Percentiles rank a stretch among this genome's conserved stretches.
These are phyloP conservation scores for Simplicillium sp. DNA, from an alignment of 2,329 filamentous ascomycete genomes.

Conservation along the genomic window DNA sequence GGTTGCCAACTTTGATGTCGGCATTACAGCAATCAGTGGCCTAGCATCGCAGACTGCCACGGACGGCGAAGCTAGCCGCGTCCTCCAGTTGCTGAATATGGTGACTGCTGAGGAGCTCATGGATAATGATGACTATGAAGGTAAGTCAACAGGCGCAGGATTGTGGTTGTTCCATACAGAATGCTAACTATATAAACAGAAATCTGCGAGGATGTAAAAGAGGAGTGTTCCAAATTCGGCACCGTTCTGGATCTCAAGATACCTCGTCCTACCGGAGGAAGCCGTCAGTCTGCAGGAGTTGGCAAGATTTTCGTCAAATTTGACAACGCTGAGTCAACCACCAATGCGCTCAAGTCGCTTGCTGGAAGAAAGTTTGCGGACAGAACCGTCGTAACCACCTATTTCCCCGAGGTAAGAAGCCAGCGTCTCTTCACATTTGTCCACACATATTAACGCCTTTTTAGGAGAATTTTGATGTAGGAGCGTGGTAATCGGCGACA, in stretches of 20 bases:
- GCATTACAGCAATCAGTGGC: constrained; percentile 96
- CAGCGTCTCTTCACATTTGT: constrained; percentile 1
- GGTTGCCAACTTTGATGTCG: constrained; percentile 83
- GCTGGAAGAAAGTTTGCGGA: constrained; percentile 95
- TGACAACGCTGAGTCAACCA: constrained; percentile 65
- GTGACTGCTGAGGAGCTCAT: constrained; percentile 91
- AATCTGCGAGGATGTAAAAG: constrained; percentile 89
- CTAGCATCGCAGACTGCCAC: constrained; percentile 80
- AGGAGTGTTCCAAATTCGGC: constrained; percentile 91
- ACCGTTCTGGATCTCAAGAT: constrained; percentile 83
- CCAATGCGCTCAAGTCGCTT: constrained; percentile 78
- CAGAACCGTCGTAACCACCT: constrained; percentile 91
- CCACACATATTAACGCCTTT: constrained; percentile 18
- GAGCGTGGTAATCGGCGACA: constrained; percentile 58
- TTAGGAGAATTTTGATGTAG: constrained; percentile 88
- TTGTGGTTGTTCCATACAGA: neutral
- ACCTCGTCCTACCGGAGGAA: constrained; percentile 74
- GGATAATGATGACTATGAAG: constrained; percentile 91
- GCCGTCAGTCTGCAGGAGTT: constrained; percentile 76
- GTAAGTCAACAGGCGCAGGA: constrained; percentile 34
- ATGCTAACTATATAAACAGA: constrained; percentile 47
- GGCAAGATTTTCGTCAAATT: constrained; percentile 99
- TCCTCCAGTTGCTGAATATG: constrained; percentile 95
- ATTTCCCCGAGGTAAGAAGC: constrained; percentile 74
- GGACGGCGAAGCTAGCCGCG: constrained; percentile 70